Percentiles rank a stretch among this genome's conserved stretches.
Conservation (phyloP, 73 alveolate genomes). For the Effrenium voratum region DNA sequence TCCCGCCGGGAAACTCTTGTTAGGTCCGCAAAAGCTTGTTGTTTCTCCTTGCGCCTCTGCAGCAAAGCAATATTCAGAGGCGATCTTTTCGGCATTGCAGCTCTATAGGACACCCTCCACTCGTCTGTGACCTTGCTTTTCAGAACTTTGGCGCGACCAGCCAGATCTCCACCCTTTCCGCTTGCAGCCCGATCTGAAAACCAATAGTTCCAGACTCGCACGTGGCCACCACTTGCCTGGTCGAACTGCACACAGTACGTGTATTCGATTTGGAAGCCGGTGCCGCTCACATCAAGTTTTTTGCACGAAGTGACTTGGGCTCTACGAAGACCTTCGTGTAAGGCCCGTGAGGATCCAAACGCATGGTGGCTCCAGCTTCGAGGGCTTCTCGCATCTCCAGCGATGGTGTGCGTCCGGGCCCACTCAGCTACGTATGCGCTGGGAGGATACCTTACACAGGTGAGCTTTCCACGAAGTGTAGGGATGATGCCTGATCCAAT, state of each 20-base stretch:
- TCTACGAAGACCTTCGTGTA: too few relatives aligned
- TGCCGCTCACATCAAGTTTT: neutral
- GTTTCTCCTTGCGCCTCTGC: neutral
- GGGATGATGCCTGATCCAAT: too few relatives aligned
- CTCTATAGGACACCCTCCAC: neutral
- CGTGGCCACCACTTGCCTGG: neutral
- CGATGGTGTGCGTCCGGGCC: too few relatives aligned
- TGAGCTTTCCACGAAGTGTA: too few relatives aligned
- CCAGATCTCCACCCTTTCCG: neutral
- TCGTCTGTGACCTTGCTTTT: neutral
- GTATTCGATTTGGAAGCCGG: neutral
- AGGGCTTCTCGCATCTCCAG: too few relatives aligned
- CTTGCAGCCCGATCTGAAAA: neutral
- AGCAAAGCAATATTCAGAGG: neutral
- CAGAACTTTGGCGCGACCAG: neutral
- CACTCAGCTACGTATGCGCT: too few relatives aligned
- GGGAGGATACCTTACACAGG: too few relatives aligned
- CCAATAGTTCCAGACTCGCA: neutral
- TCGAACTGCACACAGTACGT: neutral
- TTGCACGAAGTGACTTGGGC: too few relatives aligned
- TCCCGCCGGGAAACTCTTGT: neutral
- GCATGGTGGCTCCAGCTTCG: too few relatives aligned
- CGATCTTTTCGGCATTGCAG: neutral
- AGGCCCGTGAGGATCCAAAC: too few relatives aligned
- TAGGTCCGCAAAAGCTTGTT: neutral